phyloP scores from a whole-genome alignment of 169 alveolate genomes.

The Plasmodium relictum region DNA sequence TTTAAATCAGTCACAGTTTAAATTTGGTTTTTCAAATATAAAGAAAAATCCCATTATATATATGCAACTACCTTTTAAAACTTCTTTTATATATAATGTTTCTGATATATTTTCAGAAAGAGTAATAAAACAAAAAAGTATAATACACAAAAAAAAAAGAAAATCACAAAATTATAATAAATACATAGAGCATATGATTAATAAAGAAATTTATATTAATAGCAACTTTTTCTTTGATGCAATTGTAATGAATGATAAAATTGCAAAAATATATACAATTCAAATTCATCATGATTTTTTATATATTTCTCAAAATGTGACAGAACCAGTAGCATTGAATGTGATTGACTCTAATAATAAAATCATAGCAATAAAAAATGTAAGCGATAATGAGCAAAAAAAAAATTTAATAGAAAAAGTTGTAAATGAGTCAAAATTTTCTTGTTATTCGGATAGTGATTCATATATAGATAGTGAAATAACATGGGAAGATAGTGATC shows the following conservation, averaged over 20 bases:
- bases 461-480: slow-evolving; percentile 75
- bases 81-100: slow-evolving; percentile 13
- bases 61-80: slow-evolving; percentile 34
- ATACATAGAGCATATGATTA: slow-evolving; percentile 43
- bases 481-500: slow-evolving; percentile 59
- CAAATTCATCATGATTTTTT: slow-evolving; percentile 58
- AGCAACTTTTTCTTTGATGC: slow-evolving; percentile 43
- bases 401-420: slow-evolving; percentile 21
- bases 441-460: slow-evolving; percentile 76
- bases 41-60: slow-evolving; percentile 22
- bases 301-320: neutral
- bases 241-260: slow-evolving; percentile 26
- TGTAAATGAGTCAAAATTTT: slow-evolving; percentile 65
- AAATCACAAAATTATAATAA: slow-evolving; percentile 58
- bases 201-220: slow-evolving; percentile 41
- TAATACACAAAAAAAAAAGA: slow-evolving; percentile 56
- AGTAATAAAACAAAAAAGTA: slow-evolving; percentile 47
- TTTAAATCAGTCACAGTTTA: slow-evolving; percentile 19
- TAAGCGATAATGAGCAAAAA: slow-evolving; percentile 14
- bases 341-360: slow-evolving; percentile 25
- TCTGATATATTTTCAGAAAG: slow-evolving; percentile 37
- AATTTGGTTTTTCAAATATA: slow-evolving; percentile 39
- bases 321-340: neutral
- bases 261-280: slow-evolving; percentile 42
- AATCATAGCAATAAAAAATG: slow-evolving; percentile 29